Evolutionary conservation across 2,329 filamentous ascomycete genomes (phyloP).

Genomic region (Aspergillus carbonarius): DNA sequence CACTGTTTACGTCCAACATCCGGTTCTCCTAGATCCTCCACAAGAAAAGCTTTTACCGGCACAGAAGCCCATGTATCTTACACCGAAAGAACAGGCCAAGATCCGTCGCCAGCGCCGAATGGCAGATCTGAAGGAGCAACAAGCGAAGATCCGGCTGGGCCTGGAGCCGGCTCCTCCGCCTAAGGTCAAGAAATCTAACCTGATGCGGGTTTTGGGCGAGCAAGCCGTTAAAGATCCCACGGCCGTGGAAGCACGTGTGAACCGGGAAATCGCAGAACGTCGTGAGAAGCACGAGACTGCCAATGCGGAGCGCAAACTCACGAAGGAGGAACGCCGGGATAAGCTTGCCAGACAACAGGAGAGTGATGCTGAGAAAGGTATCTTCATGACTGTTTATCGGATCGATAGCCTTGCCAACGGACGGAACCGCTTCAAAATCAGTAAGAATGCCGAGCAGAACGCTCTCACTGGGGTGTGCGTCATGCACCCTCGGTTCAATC

Average conservation of each 20-base stretch:
- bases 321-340: constrained; percentile 80
- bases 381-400: constrained; percentile 84
- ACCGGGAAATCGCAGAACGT: constrained; percentile 86
- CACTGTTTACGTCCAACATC: constrained; percentile 88
- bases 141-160: constrained; percentile 91
- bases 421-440: constrained; percentile 89
- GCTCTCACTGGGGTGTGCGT: constrained; percentile 86
- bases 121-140: constrained; percentile 91
- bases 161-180: constrained; percentile 86
- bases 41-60: constrained; percentile 79
- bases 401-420: constrained; percentile 88
- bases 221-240: constrained; percentile 94
- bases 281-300: constrained; percentile 71
- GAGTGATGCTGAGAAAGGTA: constrained; percentile 81
- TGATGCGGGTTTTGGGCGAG: constrained; percentile 95
- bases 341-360: constrained; percentile 82
- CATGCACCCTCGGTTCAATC: constrained; percentile 82
- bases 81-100: constrained; percentile 86
- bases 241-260: constrained; percentile 91
- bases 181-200: constrained; percentile 95
- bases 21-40: constrained; percentile 83
- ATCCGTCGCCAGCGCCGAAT: constrained; percentile 84
- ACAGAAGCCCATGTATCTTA: constrained; percentile 89
- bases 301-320: constrained; percentile 85
- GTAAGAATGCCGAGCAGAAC: constrained; percentile 86